phyloP scores from a whole-genome alignment of 805 yeast genomes.

The Yarrowia keelungensis region DNA sequence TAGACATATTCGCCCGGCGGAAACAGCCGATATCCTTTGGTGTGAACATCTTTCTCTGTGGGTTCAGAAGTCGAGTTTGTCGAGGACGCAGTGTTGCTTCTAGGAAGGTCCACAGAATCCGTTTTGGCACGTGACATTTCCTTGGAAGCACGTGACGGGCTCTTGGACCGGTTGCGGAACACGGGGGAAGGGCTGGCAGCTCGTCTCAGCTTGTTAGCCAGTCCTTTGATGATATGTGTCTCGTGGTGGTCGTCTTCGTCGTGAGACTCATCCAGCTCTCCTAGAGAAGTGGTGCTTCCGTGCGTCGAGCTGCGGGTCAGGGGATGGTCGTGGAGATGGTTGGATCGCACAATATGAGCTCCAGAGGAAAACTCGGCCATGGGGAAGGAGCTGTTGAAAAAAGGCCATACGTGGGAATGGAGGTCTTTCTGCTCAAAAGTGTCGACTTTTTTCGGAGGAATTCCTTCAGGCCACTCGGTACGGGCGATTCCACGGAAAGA shows the following conservation, averaged over 20 bases:
- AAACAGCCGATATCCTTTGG: constrained; percentile 59
- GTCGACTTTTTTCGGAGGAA: constrained; percentile 83
- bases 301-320: not conserved
- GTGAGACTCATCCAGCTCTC: constrained; percentile 30
- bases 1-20: constrained; percentile 91
- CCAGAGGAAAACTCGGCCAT: constrained; percentile 55
- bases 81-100: not conserved
- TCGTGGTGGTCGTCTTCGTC: constrained; percentile 18
- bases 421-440: constrained; percentile 69
- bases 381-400: constrained; percentile 59
- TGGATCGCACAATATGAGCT: constrained; percentile 51
- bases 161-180: constrained; percentile 15
- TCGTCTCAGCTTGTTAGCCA: constrained; percentile 43
- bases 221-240: constrained; percentile 41
- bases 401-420: constrained; percentile 89
- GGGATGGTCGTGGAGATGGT: constrained; percentile 8
- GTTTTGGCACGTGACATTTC: not conserved
- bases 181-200: constrained; percentile 44
- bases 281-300: constrained; percentile 1
- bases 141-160: constrained; percentile 1
- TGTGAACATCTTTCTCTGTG: constrained; percentile 32
- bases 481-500: constrained; percentile 70
- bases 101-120: constrained; percentile 6
- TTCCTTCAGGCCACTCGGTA: constrained; percentile 97
- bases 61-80: not conserved